These are phyloP conservation scores for Diaporthe ilicicola DNA, from an alignment of 2,329 filamentous ascomycete genomes.

Conservation along the genomic window DNA sequence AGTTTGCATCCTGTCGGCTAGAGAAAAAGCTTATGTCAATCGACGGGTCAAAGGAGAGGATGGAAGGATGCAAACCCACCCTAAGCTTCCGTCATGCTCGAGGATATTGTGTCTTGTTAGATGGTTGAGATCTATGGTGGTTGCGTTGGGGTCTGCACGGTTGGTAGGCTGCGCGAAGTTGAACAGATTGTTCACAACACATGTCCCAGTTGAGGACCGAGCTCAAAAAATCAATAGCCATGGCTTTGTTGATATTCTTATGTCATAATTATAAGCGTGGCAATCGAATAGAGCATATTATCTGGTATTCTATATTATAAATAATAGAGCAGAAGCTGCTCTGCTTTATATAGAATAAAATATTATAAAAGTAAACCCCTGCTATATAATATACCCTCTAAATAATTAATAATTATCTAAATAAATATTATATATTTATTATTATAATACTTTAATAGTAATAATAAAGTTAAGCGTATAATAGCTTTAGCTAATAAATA, in stretches of 20 bases:
- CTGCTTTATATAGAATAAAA: too few relatives aligned
- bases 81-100: slow-evolving; percentile 6
- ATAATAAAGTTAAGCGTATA: too few relatives aligned
- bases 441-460: too few relatives aligned
- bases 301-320: too few relatives aligned
- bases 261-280: too few relatives aligned
- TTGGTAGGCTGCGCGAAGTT: neutral
- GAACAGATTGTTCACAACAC: neutral
- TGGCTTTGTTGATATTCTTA: neutral
- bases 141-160: neutral
- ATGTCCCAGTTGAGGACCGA: neutral
- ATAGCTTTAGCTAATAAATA: too few relatives aligned
- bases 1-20: slow-evolving; percentile 10
- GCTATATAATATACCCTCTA: too few relatives aligned
- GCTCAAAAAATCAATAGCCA: neutral
- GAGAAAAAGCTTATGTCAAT: neutral
- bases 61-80: neutral
- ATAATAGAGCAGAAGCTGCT: too few relatives aligned
- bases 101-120: neutral
- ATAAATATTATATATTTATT: too few relatives aligned
- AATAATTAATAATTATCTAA: too few relatives aligned
- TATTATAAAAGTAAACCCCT: too few relatives aligned
- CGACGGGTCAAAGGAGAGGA: neutral
- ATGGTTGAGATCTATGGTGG: neutral
- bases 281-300: too few relatives aligned